phyloP scores from a whole-genome alignment of 345 rosid genomes.

The Carallia brachiata region DNA sequence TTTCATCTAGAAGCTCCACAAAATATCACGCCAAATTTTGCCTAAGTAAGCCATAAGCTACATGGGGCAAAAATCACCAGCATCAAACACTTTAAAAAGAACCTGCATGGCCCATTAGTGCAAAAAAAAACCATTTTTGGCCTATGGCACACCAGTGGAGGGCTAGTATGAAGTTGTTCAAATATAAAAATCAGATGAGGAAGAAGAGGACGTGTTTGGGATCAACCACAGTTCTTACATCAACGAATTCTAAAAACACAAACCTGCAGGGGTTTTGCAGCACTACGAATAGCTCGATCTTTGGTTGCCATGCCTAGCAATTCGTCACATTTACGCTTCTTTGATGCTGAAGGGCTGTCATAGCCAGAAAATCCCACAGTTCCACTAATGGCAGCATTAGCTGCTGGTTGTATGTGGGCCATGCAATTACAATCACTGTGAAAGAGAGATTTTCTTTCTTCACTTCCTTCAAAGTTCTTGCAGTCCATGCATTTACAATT shows the following conservation, averaged over 20 bases:
- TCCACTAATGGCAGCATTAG: constrained; percentile 65
- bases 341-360: constrained; percentile 40
- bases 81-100: background rate
- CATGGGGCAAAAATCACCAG: background rate
- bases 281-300: constrained; percentile 21
- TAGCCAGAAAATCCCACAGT: constrained; percentile 65
- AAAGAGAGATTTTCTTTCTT: constrained; percentile 53
- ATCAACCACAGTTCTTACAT: constrained; percentile 7
- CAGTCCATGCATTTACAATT: constrained; percentile 83
- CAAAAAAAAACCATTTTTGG: background rate
- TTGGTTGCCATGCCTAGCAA: constrained; percentile 25
- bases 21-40: background rate
- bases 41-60: constrained; percentile 2
- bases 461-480: constrained; percentile 75
- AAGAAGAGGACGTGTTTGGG: background rate
- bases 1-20: background rate
- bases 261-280: constrained; percentile 41
- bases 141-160: background rate
- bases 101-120: too few relatives aligned
- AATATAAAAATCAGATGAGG: background rate
- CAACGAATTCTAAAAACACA: constrained; percentile 7
- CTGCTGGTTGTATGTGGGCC: constrained; percentile 52
- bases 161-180: background rate
- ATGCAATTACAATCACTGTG: constrained; percentile 44
- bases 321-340: constrained; percentile 57